Conservation (phyloP, 2,329 filamentous ascomycete genomes). For the Aspergillus brasiliensis region DNA sequence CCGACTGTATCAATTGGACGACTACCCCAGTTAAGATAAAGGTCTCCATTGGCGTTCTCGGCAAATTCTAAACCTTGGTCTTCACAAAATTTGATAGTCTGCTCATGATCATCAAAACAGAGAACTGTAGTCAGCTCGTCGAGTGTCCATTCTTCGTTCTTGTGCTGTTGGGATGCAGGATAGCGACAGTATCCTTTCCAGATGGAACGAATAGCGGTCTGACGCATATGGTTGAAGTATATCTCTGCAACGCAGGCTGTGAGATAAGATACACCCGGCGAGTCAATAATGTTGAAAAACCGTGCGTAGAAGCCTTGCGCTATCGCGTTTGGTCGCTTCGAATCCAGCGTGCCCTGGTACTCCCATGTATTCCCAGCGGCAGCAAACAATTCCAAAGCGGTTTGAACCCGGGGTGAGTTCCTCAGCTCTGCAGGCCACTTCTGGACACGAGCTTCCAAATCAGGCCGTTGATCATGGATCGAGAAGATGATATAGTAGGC, state of each 20-base stretch:
- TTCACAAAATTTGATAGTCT: constrained; percentile 58
- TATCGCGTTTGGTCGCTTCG: constrained; percentile 52
- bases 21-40: constrained; percentile 55
- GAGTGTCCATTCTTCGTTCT: constrained; percentile 60
- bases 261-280: constrained; percentile 59
- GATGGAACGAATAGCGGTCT: constrained; percentile 57
- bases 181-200: constrained; percentile 55
- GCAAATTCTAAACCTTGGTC: constrained; percentile 56
- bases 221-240: constrained; percentile 61
- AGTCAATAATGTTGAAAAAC: constrained; percentile 61
- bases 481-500: constrained; percentile 64
- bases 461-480: constrained; percentile 54
- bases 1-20: constrained; percentile 51
- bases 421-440: constrained; percentile 55
- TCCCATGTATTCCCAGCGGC: constrained; percentile 57
- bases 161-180: constrained; percentile 50
- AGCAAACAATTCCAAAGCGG: constrained; percentile 59
- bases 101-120: constrained; percentile 57
- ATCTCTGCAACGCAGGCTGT: constrained; percentile 67
- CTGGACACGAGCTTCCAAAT: constrained; percentile 61
- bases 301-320: constrained; percentile 60
- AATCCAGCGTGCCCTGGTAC: constrained; percentile 54
- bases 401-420: constrained; percentile 55
- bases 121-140: constrained; percentile 54
- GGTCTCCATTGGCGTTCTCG: constrained; percentile 47